phyloP scores from a whole-genome alignment of 1,284 basidiomycete species.

The Athelia sp. region DNA sequence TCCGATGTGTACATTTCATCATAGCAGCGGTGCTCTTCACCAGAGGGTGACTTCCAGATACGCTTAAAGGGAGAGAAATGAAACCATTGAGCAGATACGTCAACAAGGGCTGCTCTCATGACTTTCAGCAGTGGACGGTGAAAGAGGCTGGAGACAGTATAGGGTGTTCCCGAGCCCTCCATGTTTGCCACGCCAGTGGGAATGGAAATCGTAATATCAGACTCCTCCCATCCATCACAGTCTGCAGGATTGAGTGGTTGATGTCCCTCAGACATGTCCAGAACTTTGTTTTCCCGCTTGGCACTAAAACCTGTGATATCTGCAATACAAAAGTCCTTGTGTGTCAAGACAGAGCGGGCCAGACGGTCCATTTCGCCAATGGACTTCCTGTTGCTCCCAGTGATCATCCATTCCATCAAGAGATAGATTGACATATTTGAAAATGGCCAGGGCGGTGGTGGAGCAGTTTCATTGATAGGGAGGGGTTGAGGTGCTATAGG shows the following conservation, averaged over 20 bases:
- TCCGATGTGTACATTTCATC: slow-evolving; percentile 26
- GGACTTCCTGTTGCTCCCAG: slow-evolving; percentile 12
- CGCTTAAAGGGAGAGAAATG: slow-evolving; percentile 27
- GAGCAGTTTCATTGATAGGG: not conserved
- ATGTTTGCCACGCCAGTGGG: slow-evolving; percentile 19
- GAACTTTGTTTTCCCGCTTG: slow-evolving; percentile 9
- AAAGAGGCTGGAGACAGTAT: slow-evolving; percentile 21
- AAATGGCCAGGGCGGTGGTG: slow-evolving; percentile 11
- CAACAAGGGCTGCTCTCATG: slow-evolving; percentile 20
- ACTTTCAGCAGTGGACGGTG: slow-evolving; percentile 20
- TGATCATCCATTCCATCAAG: slow-evolving; percentile 19
- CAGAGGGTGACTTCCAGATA: slow-evolving; percentile 14
- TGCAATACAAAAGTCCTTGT: slow-evolving; percentile 1
- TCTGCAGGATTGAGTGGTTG: not conserved
- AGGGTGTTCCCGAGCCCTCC: slow-evolving; percentile 8
- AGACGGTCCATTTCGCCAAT: slow-evolving; percentile 15
- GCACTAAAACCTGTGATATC: slow-evolving; percentile 14
- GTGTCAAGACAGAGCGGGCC: slow-evolving; percentile 11
- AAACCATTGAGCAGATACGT: slow-evolving; percentile 15
- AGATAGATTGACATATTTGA: slow-evolving; percentile 17
- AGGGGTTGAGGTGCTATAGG: not conserved
- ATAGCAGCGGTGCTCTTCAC: slow-evolving; percentile 15
- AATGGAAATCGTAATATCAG: slow-evolving; percentile 19
- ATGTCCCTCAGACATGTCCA: not conserved
- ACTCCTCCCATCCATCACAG: not conserved